These are phyloP conservation scores for Phialocephala subalpina DNA, from an alignment of 2,329 filamentous ascomycete genomes.

Conservation along the genomic window DNA sequence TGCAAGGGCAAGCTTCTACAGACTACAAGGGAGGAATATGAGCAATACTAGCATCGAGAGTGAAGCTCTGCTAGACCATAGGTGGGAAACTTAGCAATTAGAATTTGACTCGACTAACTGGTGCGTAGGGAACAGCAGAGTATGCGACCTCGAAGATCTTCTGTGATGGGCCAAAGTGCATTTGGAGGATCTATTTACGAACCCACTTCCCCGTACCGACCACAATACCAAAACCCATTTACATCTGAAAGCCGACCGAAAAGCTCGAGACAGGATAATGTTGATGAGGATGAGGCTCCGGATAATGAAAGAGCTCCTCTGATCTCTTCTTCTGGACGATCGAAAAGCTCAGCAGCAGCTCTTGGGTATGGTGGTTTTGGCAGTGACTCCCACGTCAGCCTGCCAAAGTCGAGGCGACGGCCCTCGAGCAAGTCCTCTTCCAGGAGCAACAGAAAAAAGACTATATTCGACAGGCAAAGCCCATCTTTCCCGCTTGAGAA, in stretches of 20 bases:
- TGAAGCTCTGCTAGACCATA: conserved; percentile 86
- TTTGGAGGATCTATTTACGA: conserved; percentile 47
- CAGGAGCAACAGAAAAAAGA: conserved; percentile 47
- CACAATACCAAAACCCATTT: conserved; percentile 43
- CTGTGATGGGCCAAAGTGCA: conserved; percentile 51
- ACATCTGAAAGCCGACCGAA: conserved; percentile 39
- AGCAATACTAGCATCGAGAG: conserved; percentile 92
- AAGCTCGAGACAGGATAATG: conserved; percentile 47
- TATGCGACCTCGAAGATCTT: conserved; percentile 70
- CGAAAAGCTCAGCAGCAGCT: conserved; percentile 39
- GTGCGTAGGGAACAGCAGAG: conserved; percentile 48
- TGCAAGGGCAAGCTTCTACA: conserved; percentile 54
- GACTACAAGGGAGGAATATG: conserved; percentile 61
- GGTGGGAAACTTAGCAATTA: conserved; percentile 55
- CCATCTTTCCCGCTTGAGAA: conserved; percentile 35
- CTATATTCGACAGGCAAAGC: conserved; percentile 41
- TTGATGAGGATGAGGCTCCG: conserved; percentile 59
- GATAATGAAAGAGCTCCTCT: conserved; percentile 63
- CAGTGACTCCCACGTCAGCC: conserved; percentile 28
- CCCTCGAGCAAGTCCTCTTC: conserved; percentile 52
- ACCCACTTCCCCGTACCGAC: conserved; percentile 45
- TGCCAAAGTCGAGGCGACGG: conserved; percentile 25
- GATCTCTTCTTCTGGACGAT: conserved; percentile 53
- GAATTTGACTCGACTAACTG: conserved; percentile 20
- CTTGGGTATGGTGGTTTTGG: conserved; percentile 32